Evolutionary conservation across 164 flowering plant genomes (phyloP).

Genomic region (Vitis riparia): DNA sequence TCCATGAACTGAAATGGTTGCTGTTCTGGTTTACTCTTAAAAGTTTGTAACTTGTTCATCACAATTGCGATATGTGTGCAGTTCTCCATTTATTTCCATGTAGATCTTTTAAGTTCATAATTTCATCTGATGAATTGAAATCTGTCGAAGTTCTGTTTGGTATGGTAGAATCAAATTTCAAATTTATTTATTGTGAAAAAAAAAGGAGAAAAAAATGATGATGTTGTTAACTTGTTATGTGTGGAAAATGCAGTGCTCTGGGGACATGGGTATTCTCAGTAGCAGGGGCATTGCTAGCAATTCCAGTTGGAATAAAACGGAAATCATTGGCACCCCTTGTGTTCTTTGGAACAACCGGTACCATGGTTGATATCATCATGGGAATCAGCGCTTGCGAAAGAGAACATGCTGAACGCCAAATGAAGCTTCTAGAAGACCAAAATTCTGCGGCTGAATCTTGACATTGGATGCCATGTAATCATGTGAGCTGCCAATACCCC

Average conservation of each 20-base stretch:
- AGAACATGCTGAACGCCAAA: conserved; percentile 95
- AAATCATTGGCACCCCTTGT: conserved; percentile 94
- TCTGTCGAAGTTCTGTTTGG: too few relatives aligned
- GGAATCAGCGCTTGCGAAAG: conserved; percentile 88
- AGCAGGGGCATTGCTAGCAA: conserved; percentile 88
- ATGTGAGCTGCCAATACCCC: not conserved
- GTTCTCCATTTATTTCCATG: too few relatives aligned
- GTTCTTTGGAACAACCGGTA: conserved; percentile 97
- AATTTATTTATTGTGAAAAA: too few relatives aligned
- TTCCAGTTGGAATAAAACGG: conserved; percentile 87
- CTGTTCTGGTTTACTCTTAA: too few relatives aligned
- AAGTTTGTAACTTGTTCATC: too few relatives aligned
- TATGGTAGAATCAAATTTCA: too few relatives aligned
- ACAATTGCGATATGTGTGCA: too few relatives aligned
- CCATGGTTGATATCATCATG: conserved; percentile 96
- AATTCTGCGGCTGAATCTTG: conserved; percentile 36
- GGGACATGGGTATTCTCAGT: conserved; percentile 99
- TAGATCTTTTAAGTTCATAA: too few relatives aligned
- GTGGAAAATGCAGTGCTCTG: conserved; percentile 60
- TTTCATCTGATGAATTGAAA: too few relatives aligned
- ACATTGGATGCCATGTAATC: not conserved
- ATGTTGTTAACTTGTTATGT: too few relatives aligned
- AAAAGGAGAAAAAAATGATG: not conserved
- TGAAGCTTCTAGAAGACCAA: conserved; percentile 76
- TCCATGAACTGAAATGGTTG: too few relatives aligned